Conservation (phyloP, 164 flowering plant species). For the Sextonia rubra region DNA sequence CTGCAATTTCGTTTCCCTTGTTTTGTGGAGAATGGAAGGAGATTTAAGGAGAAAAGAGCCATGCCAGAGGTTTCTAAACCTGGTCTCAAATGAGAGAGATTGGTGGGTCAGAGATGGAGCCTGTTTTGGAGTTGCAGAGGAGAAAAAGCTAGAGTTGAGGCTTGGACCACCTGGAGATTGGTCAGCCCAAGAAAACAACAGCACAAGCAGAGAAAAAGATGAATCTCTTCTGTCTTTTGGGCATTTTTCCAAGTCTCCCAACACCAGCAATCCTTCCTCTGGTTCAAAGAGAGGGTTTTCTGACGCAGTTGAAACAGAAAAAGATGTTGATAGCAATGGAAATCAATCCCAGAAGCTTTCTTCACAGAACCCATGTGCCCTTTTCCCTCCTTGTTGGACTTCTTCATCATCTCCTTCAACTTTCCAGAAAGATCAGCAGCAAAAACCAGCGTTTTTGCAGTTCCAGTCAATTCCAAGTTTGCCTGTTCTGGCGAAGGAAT, state of each 20-base stretch:
- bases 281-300: conserved; percentile 22
- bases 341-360: conserved; percentile 21
- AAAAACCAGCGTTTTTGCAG: conserved; percentile 31
- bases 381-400: conserved; percentile 18
- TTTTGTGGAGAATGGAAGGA: conserved; percentile 34
- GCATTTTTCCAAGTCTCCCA: conserved; percentile 22
- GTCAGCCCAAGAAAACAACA: neutral
- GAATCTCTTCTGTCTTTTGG: conserved; percentile 36
- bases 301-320: conserved; percentile 12
- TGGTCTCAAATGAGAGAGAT: conserved; percentile 45
- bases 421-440: conserved; percentile 21
- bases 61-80: conserved; percentile 45
- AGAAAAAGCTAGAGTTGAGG: conserved; percentile 74
- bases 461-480: conserved; percentile 18
- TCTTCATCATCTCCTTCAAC: conserved; percentile 20
- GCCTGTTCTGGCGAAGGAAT: conserved; percentile 42
- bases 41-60: conserved; percentile 30
- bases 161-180: conserved; percentile 73
- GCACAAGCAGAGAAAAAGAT: conserved; percentile 17
- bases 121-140: conserved; percentile 40
- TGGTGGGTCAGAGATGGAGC: conserved; percentile 34
- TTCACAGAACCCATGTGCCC: neutral
- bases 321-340: conserved; percentile 14
- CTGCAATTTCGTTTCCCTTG: neutral
- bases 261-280: conserved; percentile 11